phyloP scores from a whole-genome alignment of 148 eudicot genomes.

The Polygonum aviculare region DNA sequence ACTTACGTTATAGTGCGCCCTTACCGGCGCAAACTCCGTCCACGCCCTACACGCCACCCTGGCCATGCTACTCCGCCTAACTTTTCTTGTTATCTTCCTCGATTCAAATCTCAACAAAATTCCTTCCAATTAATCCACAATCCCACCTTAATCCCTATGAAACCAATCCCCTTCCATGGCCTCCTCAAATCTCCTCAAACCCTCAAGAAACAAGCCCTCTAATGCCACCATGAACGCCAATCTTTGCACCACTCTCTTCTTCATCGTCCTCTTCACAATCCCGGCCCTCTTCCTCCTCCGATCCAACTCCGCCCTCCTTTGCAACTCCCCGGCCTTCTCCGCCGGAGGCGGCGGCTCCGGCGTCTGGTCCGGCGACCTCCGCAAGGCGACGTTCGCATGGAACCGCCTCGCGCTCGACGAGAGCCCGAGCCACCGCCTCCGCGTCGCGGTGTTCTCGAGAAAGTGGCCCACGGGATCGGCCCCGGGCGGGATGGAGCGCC shows the following conservation, averaged over 20 bases:
- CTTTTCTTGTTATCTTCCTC: background rate
- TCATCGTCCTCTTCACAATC: constrained; percentile 49
- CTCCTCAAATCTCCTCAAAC: background rate
- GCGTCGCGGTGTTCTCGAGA: constrained; percentile 62
- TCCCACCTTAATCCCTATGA: background rate
- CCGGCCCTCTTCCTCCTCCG: constrained; percentile 58
- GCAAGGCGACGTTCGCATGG: constrained; percentile 59
- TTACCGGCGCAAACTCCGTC: constrained; percentile 1
- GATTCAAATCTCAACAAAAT: background rate
- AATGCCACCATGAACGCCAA: constrained; percentile 26
- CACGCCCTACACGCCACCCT: constrained; percentile 2
- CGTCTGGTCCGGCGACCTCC: constrained; percentile 59
- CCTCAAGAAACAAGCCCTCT: background rate
- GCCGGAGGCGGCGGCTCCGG: background rate
- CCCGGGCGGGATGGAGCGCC: constrained; percentile 95
- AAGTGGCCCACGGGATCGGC: constrained; percentile 61
- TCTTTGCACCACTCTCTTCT: constrained; percentile 53
- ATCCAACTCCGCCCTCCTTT: constrained; percentile 30
- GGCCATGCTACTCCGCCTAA: constrained; percentile 7
- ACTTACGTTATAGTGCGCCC: background rate
- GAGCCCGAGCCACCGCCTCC: constrained; percentile 23
- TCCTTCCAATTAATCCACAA: background rate
- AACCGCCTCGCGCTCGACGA: constrained; percentile 33
- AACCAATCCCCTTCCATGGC: background rate
- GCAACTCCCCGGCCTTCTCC: constrained; percentile 2